Conservation (phyloP, 768 basidiomycete species). For the Leccinum aurantiacum region DNA sequence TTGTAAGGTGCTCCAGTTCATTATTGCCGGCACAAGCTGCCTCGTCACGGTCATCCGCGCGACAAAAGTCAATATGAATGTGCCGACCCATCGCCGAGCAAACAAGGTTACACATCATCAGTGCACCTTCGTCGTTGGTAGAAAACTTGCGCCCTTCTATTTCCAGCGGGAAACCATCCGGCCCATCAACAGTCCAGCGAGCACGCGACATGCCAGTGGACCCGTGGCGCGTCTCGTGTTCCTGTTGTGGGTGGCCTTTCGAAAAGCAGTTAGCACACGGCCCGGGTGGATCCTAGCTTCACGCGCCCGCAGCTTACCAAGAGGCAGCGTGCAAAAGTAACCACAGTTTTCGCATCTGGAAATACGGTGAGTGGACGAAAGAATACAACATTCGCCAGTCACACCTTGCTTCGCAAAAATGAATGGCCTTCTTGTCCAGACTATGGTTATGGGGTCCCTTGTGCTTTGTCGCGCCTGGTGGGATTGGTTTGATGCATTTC, state of each 20-base stretch:
- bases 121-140: conserved; percentile 54
- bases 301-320: conserved; percentile 37
- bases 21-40: conserved; percentile 38
- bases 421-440: conserved; percentile 43
- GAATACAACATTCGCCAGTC: background rate
- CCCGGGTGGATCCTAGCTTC: too few relatives aligned
- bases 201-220: conserved; percentile 52
- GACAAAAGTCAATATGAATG: conserved; percentile 56
- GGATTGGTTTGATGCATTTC: too few relatives aligned
- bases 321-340: conserved; percentile 58
- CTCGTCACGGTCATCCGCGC: conserved; percentile 31
- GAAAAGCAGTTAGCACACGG: background rate
- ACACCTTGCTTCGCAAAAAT: conserved; percentile 54
- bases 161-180: conserved; percentile 49
- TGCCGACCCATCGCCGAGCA: conserved; percentile 59
- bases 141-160: conserved; percentile 56
- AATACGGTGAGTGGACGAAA: background rate
- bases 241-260: conserved; percentile 56
- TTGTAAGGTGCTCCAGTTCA: conserved; percentile 47
- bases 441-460: conserved; percentile 50
- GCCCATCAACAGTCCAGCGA: conserved; percentile 55
- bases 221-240: conserved; percentile 63
- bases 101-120: conserved; percentile 61
- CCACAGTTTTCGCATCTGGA: conserved; percentile 53
- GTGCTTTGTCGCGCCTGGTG: conserved; percentile 30